Evolutionary conservation across 495 filamentous ascomycete genomes (phyloP), one percentile per base, ranked within the genome.

Genomic region (Aspergillus egyptiacus): DNA sequence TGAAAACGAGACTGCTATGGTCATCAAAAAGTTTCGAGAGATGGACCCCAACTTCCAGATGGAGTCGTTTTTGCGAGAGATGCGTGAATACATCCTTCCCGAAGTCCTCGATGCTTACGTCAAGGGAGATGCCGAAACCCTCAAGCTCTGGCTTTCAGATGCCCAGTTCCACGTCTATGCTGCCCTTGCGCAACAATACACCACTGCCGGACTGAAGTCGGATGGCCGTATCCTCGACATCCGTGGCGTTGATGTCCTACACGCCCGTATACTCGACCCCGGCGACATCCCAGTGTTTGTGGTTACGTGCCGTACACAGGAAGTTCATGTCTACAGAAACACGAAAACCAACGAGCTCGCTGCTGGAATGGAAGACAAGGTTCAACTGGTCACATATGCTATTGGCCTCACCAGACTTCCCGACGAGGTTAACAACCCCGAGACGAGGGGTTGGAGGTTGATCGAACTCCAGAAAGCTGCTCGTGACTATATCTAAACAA

Each of bases 401-500:
- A 97, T 98, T 56, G 93, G 93, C 45, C 83, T 97, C 45, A 97
- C 93, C 2, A 76, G 93, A 46, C 81, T 95, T 30, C 78, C 91
- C 18, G 93, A 98, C 59, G 93, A 98, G 55, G 93, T 97, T 46
- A 91, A 81, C 72, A 97, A 97, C 68, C 88, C 89, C 1, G 93
- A 98, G 68, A 98, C 93, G 4, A 77, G 89, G 55, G 93, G 93
- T 13, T 98, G 93, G 93, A 80, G 90, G 59, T 72, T 98, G 66
- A 95, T 98, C 63, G 93, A 98, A 76, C 76, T 98, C 71, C 93
- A 98, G 71, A 98, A 98, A 84, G 93, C 87, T 68, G 91, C 86
- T 48, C 82, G 94, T 64, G 93, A 98, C 71, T 98, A 93, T 61
- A 87, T 89, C 33, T 91, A 77, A 86, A 55, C 28, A 24, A 25